Evolutionary conservation across 169 alveolate species (phyloP).

Genomic region (Plasmodium cynomolgi): DNA sequence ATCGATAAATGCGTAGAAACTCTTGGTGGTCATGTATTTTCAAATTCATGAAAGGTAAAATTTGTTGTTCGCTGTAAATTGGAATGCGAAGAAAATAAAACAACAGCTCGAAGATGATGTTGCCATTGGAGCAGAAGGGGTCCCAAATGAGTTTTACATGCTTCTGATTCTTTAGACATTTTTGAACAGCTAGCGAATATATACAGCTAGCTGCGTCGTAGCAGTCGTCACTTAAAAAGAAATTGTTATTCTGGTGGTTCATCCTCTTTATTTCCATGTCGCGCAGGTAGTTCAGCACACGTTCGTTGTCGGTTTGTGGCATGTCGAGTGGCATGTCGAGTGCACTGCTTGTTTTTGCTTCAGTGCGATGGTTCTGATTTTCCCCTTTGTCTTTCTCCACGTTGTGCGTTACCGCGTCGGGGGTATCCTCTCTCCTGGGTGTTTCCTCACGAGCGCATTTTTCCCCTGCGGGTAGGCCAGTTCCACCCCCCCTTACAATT

Average conservation of each 20-base stretch:
- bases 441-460: neutral
- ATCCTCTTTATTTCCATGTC: constrained; percentile 62
- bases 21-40: constrained; percentile 49
- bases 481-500: no score
- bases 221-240: constrained; percentile 72
- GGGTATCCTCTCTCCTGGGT: neutral
- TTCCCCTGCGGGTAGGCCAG: no score
- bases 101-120: constrained; percentile 39
- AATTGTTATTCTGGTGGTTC: constrained; percentile 44
- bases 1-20: constrained; percentile 17
- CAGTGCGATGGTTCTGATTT: neutral
- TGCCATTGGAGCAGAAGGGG: constrained; percentile 66
- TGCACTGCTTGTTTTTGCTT: neutral
- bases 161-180: constrained; percentile 49
- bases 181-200: constrained; percentile 32
- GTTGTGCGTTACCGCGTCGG: neutral
- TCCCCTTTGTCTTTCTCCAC: neutral
- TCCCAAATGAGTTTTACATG: constrained; percentile 57
- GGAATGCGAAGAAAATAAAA: constrained; percentile 36
- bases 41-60: constrained; percentile 70
- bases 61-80: constrained; percentile 34
- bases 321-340: neutral
- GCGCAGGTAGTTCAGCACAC: constrained; percentile 4
- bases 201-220: constrained; percentile 66
- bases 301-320: neutral